phyloP scores from a whole-genome alignment of 495 filamentous ascomycete species.

The Penicillium desertorum region DNA sequence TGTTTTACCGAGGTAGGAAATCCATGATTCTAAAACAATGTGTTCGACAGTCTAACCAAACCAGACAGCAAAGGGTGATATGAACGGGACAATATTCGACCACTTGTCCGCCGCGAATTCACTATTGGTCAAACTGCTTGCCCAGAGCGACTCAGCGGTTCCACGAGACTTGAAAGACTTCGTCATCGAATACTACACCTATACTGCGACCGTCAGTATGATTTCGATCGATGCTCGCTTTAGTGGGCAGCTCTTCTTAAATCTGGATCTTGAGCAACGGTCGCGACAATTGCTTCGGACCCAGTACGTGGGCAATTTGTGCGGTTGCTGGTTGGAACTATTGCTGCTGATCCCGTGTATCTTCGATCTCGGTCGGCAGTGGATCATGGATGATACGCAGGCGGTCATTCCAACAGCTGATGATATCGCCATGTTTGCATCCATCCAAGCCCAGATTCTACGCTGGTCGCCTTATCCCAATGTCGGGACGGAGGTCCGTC shows the following conservation, averaged over 20 bases:
- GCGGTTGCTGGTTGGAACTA: constrained; percentile 40
- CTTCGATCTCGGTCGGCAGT: constrained; percentile 42
- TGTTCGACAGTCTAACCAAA: constrained; percentile 8
- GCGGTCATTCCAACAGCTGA: constrained; percentile 31
- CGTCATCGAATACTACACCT: constrained; percentile 42
- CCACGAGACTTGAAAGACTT: constrained; percentile 41
- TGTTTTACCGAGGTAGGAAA: constrained; percentile 40
- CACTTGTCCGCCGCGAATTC: constrained; percentile 39
- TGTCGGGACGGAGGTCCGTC: constrained; percentile 35
- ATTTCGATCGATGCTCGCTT: constrained; percentile 41
- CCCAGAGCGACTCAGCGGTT: constrained; percentile 33
- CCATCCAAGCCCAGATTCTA: constrained; percentile 36
- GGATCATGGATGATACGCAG: constrained; percentile 34
- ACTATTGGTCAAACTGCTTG: constrained; percentile 33
- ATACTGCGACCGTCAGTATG: constrained; percentile 45
- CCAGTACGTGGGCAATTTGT: constrained; percentile 39
- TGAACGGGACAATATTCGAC: constrained; percentile 42
- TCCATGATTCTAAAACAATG: not conserved
- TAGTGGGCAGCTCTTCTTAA: constrained; percentile 34
- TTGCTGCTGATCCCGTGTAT: constrained; percentile 39
- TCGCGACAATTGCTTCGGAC: constrained; percentile 32
- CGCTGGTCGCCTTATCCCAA: constrained; percentile 36
- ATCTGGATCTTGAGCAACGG: constrained; percentile 39
- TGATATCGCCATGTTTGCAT: constrained; percentile 43
- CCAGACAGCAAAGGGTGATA: constrained; percentile 42